A percentile compares a stretch with the other conserved stretches of the same genome.
Evolutionary conservation across 2,329 filamentous ascomycete species (phyloP).

Genomic region (Aspergillus sp.): DNA sequence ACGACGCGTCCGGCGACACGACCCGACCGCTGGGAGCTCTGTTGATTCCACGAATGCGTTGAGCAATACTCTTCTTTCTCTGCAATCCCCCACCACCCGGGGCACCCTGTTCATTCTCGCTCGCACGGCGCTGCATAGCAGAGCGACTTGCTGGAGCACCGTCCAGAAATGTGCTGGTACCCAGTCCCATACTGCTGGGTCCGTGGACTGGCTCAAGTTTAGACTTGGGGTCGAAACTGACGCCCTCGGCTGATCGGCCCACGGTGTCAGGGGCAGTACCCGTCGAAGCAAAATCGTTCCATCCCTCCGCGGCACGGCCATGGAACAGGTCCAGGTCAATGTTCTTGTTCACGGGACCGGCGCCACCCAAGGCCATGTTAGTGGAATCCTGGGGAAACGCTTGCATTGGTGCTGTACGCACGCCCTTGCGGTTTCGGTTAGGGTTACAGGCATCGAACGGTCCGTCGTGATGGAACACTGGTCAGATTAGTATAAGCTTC

Average conservation of each 20-base stretch:
- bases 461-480: slow-evolving; percentile 95
- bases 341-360: slow-evolving; percentile 73
- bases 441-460: slow-evolving; percentile 96
- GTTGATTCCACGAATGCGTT: slow-evolving; percentile 79
- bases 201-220: slow-evolving; percentile 72
- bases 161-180: slow-evolving; percentile 92
- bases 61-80: slow-evolving; percentile 90
- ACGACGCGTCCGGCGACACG: slow-evolving; percentile 47
- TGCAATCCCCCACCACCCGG: slow-evolving; percentile 52
- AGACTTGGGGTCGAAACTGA: slow-evolving; percentile 59
- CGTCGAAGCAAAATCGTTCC: slow-evolving; percentile 64
- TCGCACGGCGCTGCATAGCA: slow-evolving; percentile 69
- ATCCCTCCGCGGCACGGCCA: slow-evolving; percentile 78
- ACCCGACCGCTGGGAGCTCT: slow-evolving; percentile 57
- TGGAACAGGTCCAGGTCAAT: slow-evolving; percentile 85
- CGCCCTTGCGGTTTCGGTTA: slow-evolving; percentile 79
- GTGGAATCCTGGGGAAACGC: slow-evolving; percentile 88
- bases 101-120: slow-evolving; percentile 51
- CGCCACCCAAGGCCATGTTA: slow-evolving; percentile 85
- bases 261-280: slow-evolving; percentile 20
- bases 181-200: slow-evolving; percentile 73
- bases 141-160: slow-evolving; percentile 79
- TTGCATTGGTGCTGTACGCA: slow-evolving; percentile 83
- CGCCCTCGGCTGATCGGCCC: slow-evolving; percentile 26
- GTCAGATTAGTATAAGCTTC: background rate